A percentile compares a stretch with the other conserved stretches of the same genome.
Conservation (phyloP, 768 basidiomycete genomes). For the Xerocomellus amylosporus region DNA sequence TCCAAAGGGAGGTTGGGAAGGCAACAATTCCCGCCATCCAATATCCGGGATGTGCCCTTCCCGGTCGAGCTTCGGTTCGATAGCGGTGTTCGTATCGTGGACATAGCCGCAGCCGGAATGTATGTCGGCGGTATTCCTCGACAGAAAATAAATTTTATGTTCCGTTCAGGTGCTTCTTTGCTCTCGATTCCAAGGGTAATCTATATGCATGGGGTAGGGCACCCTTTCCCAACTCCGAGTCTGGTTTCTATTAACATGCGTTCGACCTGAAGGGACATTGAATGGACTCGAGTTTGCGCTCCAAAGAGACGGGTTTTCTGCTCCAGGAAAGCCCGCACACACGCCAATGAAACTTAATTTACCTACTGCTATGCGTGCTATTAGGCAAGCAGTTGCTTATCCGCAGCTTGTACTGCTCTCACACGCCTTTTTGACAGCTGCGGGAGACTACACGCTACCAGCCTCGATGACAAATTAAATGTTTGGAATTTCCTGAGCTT, state of each 20-base stretch:
- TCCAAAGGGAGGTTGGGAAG: slow-evolving; percentile 65
- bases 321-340: slow-evolving; percentile 46
- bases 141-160: neutral
- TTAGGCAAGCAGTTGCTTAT: slow-evolving; percentile 49
- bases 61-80: slow-evolving; percentile 59
- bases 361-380: slow-evolving; percentile 54
- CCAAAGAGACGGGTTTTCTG: slow-evolving; percentile 54
- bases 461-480: slow-evolving; percentile 54
- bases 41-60: slow-evolving; percentile 48
- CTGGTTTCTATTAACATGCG: slow-evolving; percentile 2
- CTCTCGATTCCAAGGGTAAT: slow-evolving; percentile 69
- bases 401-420: slow-evolving; percentile 4
- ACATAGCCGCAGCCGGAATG: slow-evolving; percentile 81
- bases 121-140: slow-evolving; percentile 33
- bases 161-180: slow-evolving; percentile 77
- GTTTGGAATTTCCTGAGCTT: slow-evolving; percentile 79
- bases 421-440: slow-evolving; percentile 47
- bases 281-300: slow-evolving; percentile 44
- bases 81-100: slow-evolving; percentile 62
- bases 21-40: slow-evolving; percentile 33
- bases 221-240: neutral
- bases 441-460: slow-evolving; percentile 69
- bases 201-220: slow-evolving; percentile 78
- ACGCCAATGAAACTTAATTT: slow-evolving; percentile 59
- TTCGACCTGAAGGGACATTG: slow-evolving; percentile 50